A percentile compares a stretch with the other conserved stretches of the same genome.
Evolutionary conservation across 2,329 filamentous ascomycete genomes (phyloP).

Genomic region (Aspergillus caelatus): DNA sequence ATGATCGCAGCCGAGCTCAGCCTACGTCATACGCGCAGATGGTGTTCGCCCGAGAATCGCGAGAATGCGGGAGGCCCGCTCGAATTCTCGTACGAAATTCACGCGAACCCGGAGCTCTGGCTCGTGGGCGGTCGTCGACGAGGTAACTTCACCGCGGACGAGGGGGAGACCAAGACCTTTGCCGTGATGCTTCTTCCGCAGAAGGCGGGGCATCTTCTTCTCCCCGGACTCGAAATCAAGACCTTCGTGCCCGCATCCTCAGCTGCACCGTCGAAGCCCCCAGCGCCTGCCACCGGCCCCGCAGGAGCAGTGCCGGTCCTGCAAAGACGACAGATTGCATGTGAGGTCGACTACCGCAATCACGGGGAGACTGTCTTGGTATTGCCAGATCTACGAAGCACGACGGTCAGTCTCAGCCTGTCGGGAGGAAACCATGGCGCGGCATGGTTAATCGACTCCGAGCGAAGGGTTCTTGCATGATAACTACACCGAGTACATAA

Average conservation of each 20-base stretch:
- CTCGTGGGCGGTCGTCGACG: slow-evolving; percentile 80
- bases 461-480: slow-evolving; percentile 38
- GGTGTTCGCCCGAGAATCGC: slow-evolving; percentile 44
- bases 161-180: slow-evolving; percentile 57
- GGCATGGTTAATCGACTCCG: slow-evolving; percentile 67
- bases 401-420: slow-evolving; percentile 72
- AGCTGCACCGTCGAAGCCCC: slow-evolving; percentile 18
- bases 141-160: slow-evolving; percentile 66
- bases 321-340: slow-evolving; percentile 51
- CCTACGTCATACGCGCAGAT: slow-evolving; percentile 59
- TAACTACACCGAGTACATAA: not conserved
- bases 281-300: slow-evolving; percentile 9
- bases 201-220: slow-evolving; percentile 73
- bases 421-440: slow-evolving; percentile 59
- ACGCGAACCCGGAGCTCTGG: slow-evolving; percentile 75
- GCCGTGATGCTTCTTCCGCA: slow-evolving; percentile 79
- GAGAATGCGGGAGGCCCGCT: slow-evolving; percentile 53
- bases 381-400: slow-evolving; percentile 68
- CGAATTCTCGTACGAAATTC: slow-evolving; percentile 82
- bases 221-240: slow-evolving; percentile 78
- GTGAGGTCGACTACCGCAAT: slow-evolving; percentile 80
- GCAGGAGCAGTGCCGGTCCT: slow-evolving; percentile 19
- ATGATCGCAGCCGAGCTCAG: slow-evolving; percentile 50
- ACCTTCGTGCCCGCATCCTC: slow-evolving; percentile 53
- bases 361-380: slow-evolving; percentile 77